A percentile compares a stretch with the other conserved stretches of the same genome.
Evolutionary conservation across 2,329 filamentous ascomycete genomes (phyloP).

Genomic region (Diaporthe nobilis): DNA sequence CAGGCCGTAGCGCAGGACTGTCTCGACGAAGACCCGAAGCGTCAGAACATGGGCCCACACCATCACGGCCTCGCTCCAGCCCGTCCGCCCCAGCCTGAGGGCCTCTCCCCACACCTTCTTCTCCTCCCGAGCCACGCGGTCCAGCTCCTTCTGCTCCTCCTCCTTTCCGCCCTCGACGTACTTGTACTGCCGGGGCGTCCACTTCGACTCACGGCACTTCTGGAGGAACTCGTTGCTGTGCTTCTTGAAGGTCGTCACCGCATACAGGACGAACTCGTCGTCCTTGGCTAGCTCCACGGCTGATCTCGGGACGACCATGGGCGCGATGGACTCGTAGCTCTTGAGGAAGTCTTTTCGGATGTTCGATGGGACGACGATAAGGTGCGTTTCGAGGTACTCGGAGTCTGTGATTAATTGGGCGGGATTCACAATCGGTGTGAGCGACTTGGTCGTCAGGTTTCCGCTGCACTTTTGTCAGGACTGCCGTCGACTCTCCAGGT

Average conservation of each 20-base stretch:
- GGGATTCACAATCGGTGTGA: slow-evolving; percentile 90
- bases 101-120: slow-evolving; percentile 95
- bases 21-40: slow-evolving; percentile 95
- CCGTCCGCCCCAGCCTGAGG: slow-evolving; percentile 86
- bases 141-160: slow-evolving; percentile 89
- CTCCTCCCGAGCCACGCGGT: slow-evolving; percentile 86
- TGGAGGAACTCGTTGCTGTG: slow-evolving; percentile 87
- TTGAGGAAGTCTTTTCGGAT: slow-evolving; percentile 89
- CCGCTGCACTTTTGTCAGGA: slow-evolving; percentile 67
- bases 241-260: slow-evolving; percentile 95
- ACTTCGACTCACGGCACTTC: slow-evolving; percentile 92
- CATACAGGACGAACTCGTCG: slow-evolving; percentile 89
- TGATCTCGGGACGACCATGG: slow-evolving; percentile 95
- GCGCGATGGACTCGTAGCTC: slow-evolving; percentile 87
- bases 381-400: slow-evolving; percentile 96
- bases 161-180: slow-evolving; percentile 91
- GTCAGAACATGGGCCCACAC: slow-evolving; percentile 94
- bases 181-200: slow-evolving; percentile 95
- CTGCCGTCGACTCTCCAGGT: background rate
- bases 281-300: slow-evolving; percentile 85
- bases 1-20: slow-evolving; percentile 94
- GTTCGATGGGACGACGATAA: slow-evolving; percentile 87
- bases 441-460: slow-evolving; percentile 93
- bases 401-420: slow-evolving; percentile 86
- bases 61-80: slow-evolving; percentile 96